phyloP scores from a whole-genome alignment of 192 early-diverging fungal genomes.

The Rhizophagus sp. region DNA sequence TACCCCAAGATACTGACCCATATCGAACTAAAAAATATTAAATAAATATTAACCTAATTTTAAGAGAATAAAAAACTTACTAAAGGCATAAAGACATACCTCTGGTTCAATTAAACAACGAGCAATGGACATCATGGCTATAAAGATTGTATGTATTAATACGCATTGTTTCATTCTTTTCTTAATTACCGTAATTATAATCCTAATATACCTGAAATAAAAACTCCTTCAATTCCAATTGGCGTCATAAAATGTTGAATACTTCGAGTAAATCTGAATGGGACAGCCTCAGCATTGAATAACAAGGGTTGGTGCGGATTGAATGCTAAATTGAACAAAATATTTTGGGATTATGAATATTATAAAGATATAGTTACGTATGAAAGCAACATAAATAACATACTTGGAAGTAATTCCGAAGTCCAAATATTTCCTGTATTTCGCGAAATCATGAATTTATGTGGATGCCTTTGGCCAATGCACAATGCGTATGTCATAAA shows the following conservation, averaged over 20 bases:
- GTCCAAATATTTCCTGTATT: constrained; percentile 85
- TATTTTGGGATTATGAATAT: not conserved
- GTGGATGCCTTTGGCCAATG: constrained; percentile 83
- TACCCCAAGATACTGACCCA: constrained; percentile 92
- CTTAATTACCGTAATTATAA: not conserved
- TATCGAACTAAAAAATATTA: constrained; percentile 63
- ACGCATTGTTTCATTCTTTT: not conserved
- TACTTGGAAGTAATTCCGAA: constrained; percentile 83
- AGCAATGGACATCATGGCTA: constrained; percentile 80
- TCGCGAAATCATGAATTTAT: constrained; percentile 86
- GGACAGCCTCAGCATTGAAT: constrained; percentile 83
- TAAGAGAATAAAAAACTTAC: not conserved
- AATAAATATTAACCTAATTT: constrained; percentile 4
- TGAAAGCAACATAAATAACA: not conserved
- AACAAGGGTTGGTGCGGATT: constrained; percentile 39
- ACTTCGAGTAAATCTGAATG: constrained; percentile 98
- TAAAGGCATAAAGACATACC: constrained; percentile 31
- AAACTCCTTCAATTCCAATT: constrained; percentile 91
- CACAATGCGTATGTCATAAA: constrained; percentile 93
- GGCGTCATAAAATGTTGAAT: constrained; percentile 94
- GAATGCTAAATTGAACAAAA: constrained; percentile 1
- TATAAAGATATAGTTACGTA: not conserved
- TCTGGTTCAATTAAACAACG: constrained; percentile 82
- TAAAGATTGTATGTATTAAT: constrained; percentile 6
- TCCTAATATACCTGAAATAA: constrained; percentile 47